Evolutionary conservation across 192 early-diverging fungal species (phyloP).

Genomic region (Umbelopsis isabellina): DNA sequence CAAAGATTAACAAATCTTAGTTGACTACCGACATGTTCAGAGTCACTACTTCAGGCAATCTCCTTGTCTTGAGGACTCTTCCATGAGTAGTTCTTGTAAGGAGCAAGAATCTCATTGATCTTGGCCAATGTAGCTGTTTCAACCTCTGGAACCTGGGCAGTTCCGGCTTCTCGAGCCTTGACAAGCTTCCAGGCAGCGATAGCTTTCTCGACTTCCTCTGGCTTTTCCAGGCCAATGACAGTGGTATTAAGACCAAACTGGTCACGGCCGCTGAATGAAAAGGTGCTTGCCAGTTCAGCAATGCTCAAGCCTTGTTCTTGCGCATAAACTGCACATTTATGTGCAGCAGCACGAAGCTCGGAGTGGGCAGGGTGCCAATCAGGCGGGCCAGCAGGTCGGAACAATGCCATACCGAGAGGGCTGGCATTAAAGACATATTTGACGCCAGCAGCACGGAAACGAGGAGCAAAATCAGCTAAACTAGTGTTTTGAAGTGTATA

Average conservation of each 20-base stretch:
- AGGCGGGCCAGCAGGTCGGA: constrained; percentile 48
- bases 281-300: constrained; percentile 59
- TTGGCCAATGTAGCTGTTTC: constrained; percentile 38
- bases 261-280: constrained; percentile 43
- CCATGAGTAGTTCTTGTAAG: constrained; percentile 50
- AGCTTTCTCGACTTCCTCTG: constrained; percentile 51
- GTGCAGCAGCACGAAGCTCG: constrained; percentile 51
- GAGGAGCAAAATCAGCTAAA: constrained; percentile 52
- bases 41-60: background rate
- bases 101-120: constrained; percentile 40
- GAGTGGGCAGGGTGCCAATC: constrained; percentile 74
- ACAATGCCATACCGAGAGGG: constrained; percentile 73
- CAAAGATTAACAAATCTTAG: too few relatives aligned
- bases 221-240: constrained; percentile 52
- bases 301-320: constrained; percentile 43
- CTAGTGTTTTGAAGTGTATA: constrained; percentile 67
- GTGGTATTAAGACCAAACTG: constrained; percentile 44
- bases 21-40: too few relatives aligned
- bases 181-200: constrained; percentile 37
- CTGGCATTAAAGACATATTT: constrained; percentile 65
- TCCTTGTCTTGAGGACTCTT: constrained; percentile 41
- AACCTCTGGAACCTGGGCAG: background rate
- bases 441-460: constrained; percentile 60
- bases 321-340: constrained; percentile 48
- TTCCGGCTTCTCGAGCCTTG: constrained; percentile 33